These are phyloP conservation scores for Cenchrus americanus DNA, from an alignment of 176 grass and related monocot species.

Conservation along the genomic window DNA sequence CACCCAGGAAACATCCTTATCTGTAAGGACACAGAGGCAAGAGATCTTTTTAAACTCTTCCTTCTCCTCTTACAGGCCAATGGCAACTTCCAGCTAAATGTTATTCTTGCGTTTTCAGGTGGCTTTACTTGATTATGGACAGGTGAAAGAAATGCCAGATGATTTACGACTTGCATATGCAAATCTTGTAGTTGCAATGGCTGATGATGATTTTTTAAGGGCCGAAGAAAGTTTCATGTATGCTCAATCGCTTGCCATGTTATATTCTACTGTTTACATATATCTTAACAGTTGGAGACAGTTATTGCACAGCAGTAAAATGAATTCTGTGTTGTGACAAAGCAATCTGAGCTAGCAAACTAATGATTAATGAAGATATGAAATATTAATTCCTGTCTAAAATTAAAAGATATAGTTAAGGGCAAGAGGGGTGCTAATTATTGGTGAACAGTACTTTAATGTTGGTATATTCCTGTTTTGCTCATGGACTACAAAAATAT, in stretches of 20 bases:
- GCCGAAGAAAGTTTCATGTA: slow-evolving; percentile 78
- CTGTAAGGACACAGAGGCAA: slow-evolving; percentile 89
- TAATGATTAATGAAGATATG: slow-evolving; percentile 27
- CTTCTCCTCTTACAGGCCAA: slow-evolving; percentile 17
- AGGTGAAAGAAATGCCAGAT: slow-evolving; percentile 96
- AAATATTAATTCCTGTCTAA: background rate
- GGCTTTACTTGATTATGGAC: slow-evolving; percentile 98
- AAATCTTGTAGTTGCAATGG: slow-evolving; percentile 94
- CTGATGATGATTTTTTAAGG: slow-evolving; percentile 69
- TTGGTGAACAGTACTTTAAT: background rate
- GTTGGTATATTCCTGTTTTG: slow-evolving; percentile 11
- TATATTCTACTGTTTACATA: slow-evolving; percentile 21
- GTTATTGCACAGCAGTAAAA: slow-evolving; percentile 11
- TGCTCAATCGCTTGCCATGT: slow-evolving; percentile 17
- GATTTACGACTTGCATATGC: slow-evolving; percentile 92
- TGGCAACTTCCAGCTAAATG: slow-evolving; percentile 28
- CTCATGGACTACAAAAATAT: slow-evolving; percentile 39
- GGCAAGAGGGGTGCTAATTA: background rate
- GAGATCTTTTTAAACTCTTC: slow-evolving; percentile 18
- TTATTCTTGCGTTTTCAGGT: slow-evolving; percentile 60
- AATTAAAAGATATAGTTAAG: slow-evolving; percentile 1
- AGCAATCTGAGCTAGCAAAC: slow-evolving; percentile 13
- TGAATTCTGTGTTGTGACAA: background rate
- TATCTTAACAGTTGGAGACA: background rate
- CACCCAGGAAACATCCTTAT: slow-evolving; percentile 99